These are phyloP conservation scores for Scenedesmus sp. DNA, from an alignment of 163 green algal genomes.

Conservation along the genomic window DNA sequence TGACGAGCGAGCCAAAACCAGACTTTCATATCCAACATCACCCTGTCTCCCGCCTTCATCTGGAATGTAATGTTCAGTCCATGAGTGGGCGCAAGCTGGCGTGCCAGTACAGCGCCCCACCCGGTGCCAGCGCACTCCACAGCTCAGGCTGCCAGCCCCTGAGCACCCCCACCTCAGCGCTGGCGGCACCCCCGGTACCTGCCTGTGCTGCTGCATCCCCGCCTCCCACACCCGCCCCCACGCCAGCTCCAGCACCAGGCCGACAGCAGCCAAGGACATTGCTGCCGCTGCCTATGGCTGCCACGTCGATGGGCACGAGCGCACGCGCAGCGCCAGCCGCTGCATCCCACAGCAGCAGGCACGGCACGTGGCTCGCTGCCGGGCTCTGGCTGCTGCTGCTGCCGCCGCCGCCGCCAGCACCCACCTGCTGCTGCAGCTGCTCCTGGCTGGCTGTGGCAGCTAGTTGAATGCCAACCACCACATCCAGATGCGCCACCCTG, in stretches of 20 bases:
- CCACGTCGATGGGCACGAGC: neutral
- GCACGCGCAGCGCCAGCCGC: neutral
- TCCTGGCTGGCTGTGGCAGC: neutral
- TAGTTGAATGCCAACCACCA: conserved; percentile 25
- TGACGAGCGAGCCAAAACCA: neutral
- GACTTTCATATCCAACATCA: neutral
- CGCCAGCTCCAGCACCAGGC: neutral
- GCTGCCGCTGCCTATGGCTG: neutral
- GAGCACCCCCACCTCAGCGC: neutral
- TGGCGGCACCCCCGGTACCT: neutral
- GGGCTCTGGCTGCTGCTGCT: neutral
- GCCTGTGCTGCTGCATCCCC: neutral
- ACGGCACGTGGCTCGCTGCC: neutral
- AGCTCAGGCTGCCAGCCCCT: conserved; percentile 56
- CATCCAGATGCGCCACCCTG: neutral
- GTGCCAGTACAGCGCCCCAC: conserved; percentile 9
- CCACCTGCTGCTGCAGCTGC: conserved; percentile 15
- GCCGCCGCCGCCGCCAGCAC: too few relatives aligned
- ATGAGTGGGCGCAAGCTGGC: neutral
- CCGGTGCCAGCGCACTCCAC: conserved; percentile 48
- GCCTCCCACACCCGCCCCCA: neutral
- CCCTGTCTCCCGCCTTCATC: neutral
- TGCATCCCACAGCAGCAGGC: neutral
- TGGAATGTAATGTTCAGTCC: conserved; percentile 18
- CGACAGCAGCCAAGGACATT: neutral